phyloP scores from a whole-genome alignment of 345 rosid species.

The Eucalyptus marginata region DNA sequence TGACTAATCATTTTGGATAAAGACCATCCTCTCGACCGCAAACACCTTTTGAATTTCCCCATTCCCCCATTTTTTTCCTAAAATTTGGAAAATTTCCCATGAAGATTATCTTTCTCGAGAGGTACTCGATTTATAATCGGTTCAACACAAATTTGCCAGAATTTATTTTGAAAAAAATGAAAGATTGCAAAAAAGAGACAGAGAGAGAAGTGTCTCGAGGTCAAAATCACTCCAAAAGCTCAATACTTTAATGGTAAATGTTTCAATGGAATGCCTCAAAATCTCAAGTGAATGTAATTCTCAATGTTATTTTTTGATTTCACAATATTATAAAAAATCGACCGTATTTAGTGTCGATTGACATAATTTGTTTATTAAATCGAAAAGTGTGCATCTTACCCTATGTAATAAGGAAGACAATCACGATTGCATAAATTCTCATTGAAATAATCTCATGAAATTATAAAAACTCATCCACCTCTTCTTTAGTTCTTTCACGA shows the following conservation, averaged over 20 bases:
- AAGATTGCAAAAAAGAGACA: background rate
- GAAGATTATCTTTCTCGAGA: background rate
- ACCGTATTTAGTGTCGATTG: accelerated
- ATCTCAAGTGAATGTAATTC: background rate
- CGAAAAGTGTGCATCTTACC: background rate
- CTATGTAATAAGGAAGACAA: background rate
- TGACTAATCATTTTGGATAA: background rate
- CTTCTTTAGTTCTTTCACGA: background rate
- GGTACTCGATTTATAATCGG: background rate
- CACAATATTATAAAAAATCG: background rate
- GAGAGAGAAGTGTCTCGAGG: accelerated
- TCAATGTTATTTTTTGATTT: background rate
- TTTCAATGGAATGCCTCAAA: background rate
- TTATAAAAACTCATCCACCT: background rate
- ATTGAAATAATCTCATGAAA: background rate
- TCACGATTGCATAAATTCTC: background rate
- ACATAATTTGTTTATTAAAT: background rate
- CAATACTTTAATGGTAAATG: background rate
- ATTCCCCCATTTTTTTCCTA: background rate
- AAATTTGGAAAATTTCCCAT: background rate
- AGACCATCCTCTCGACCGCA: background rate
- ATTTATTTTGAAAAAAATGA: background rate
- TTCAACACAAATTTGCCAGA: background rate
- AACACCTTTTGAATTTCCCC: background rate
- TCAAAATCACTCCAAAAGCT: background rate